Conservation (phyloP, 2,329 filamentous ascomycete genomes). For the Coleophoma eucalyptorum region DNA sequence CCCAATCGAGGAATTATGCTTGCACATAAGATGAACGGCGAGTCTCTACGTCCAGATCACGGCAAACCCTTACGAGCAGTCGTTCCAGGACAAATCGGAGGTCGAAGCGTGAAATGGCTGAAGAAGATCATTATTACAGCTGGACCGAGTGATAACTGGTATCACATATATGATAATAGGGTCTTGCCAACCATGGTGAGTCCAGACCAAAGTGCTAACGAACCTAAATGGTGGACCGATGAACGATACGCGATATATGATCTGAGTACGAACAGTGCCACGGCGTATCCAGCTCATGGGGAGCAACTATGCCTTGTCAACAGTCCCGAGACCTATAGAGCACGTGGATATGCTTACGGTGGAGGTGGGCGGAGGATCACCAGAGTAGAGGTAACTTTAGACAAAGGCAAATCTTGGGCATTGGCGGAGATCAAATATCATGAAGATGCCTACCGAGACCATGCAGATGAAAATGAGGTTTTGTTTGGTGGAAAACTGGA, state of each 20-base stretch:
- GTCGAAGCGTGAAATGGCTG: conserved; percentile 90
- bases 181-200: conserved; percentile 84
- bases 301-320: conserved; percentile 55
- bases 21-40: conserved; percentile 88
- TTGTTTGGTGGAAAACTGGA: conserved; percentile 77
- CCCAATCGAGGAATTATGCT: conserved; percentile 80
- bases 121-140: conserved; percentile 76
- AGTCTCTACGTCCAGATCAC: conserved; percentile 75
- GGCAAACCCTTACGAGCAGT: conserved; percentile 79
- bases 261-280: conserved; percentile 81
- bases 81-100: conserved; percentile 88
- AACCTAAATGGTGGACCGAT: conserved; percentile 79
- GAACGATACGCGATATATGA: conserved; percentile 93
- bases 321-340: conserved; percentile 52
- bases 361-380: conserved; percentile 84
- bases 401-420: conserved; percentile 77
- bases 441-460: conserved; percentile 77
- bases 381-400: conserved; percentile 76
- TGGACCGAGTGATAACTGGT: conserved; percentile 85
- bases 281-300: conserved; percentile 75
- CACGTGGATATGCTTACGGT: conserved; percentile 82
- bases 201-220: conserved; percentile 72
- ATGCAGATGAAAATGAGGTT: conserved; percentile 49
- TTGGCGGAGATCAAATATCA: conserved; percentile 76
- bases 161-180: conserved; percentile 90